phyloP scores from a whole-genome alignment of 2,329 filamentous ascomycete species.

The Lachnellula hyalina region DNA sequence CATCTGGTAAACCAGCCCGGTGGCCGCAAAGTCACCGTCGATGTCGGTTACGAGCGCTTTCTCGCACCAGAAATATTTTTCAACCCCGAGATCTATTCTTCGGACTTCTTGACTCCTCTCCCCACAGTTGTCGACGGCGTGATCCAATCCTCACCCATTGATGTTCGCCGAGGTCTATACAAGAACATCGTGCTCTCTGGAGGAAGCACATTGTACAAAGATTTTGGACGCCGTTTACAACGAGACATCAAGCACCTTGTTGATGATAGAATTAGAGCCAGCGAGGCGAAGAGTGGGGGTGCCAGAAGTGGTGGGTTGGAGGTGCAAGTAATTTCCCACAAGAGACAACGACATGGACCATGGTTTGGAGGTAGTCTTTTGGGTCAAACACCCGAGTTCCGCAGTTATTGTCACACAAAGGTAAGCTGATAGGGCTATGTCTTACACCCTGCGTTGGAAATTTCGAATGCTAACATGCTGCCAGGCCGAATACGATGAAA shows the following conservation, averaged over 20 bases:
- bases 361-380: conserved; percentile 98
- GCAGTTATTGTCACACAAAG: conserved; percentile 97
- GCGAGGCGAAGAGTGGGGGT: conserved; percentile 85
- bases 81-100: conserved; percentile 99
- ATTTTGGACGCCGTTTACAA: conserved; percentile 93
- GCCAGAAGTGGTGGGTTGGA: conserved; percentile 88
- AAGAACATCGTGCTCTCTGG: conserved; percentile 99
- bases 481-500: conserved; percentile 23
- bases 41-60: conserved; percentile 97
- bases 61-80: conserved; percentile 99
- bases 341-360: conserved; percentile 92
- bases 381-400: conserved; percentile 96
- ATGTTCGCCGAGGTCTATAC: conserved; percentile 93
- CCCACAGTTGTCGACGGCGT: conserved; percentile 93
- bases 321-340: conserved; percentile 95
- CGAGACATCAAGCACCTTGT: conserved; percentile 96
- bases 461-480: conserved; percentile 1
- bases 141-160: conserved; percentile 96
- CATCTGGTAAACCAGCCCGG: conserved; percentile 83
- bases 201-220: conserved; percentile 96
- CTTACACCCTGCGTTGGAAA: not conserved
- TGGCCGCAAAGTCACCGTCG: conserved; percentile 77
- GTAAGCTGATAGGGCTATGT: conserved; percentile 16
- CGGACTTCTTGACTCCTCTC: conserved; percentile 93
- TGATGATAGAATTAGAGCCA: conserved; percentile 86